Conservation (phyloP, 2,329 filamentous ascomycete genomes). For the Exophiala sp. region DNA sequence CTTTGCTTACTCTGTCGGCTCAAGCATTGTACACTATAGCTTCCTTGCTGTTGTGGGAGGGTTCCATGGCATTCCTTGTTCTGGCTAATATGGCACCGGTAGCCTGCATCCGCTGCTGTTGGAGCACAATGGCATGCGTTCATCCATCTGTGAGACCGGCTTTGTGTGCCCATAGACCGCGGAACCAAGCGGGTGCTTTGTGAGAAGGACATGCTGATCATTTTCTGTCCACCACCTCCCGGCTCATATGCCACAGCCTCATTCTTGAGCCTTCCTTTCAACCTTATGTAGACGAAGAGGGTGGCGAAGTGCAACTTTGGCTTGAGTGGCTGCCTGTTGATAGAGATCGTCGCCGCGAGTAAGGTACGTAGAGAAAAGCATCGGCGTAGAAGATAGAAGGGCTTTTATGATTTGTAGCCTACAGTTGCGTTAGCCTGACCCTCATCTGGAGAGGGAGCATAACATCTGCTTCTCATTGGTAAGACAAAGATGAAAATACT, state of each 20-base stretch:
- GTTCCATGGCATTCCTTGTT: not conserved
- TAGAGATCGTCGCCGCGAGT: not conserved
- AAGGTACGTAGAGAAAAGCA: no score
- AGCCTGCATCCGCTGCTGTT: not conserved
- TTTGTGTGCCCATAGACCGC: not conserved
- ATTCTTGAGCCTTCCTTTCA: not conserved
- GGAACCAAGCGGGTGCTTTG: not conserved
- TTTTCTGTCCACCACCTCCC: not conserved
- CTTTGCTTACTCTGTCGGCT: not conserved
- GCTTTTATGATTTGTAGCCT: not conserved
- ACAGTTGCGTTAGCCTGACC: not conserved
- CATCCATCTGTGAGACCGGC: not conserved
- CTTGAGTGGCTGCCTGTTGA: not conserved
- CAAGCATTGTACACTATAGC: not conserved
- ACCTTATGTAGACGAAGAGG: not conserved
- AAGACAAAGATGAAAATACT: not conserved
- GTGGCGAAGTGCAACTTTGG: not conserved
- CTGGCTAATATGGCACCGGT: not conserved
- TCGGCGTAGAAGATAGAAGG: not conserved
- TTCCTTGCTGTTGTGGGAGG: not conserved
- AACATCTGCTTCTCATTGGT: not conserved
- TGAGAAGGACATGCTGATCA: not conserved
- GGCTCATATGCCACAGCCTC: not conserved
- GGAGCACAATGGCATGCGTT: not conserved
- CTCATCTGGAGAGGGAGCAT: not conserved